These are phyloP conservation scores for Naegleria gruberi DNA, from an alignment of 208 protist genomes.

Conservation along the genomic window DNA sequence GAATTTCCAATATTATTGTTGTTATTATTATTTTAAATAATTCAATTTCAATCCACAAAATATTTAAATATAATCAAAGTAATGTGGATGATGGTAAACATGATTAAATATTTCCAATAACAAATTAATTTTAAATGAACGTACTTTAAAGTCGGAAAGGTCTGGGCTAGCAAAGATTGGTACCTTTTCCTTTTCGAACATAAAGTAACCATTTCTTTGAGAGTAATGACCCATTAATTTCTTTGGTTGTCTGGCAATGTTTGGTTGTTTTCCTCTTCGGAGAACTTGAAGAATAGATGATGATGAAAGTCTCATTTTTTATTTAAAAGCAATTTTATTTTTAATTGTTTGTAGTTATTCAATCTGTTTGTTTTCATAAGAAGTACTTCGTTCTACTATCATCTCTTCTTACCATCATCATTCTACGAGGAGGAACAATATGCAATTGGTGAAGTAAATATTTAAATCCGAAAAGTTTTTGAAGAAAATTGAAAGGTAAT, in stretches of 20 bases:
- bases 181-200: background rate
- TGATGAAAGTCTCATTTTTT: background rate
- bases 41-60: background rate
- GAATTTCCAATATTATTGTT: background rate
- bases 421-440: too few species aligned
- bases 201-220: background rate
- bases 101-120: too few species aligned
- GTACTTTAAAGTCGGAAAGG: constrained; percentile 3
- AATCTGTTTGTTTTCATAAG: background rate
- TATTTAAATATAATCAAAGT: background rate
- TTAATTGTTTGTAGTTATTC: background rate
- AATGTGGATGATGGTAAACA: background rate
- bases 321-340: background rate
- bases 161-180: background rate
- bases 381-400: background rate
- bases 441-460: background rate
- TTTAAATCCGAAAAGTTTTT: background rate
- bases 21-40: background rate
- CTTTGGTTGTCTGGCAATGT: background rate
- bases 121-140: background rate
- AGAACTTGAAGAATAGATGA: background rate
- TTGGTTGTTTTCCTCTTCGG: background rate
- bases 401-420: background rate
- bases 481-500: background rate
- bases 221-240: background rate